Percentiles rank a stretch among this genome's conserved stretches.
Conservation (phyloP, 257 asterid genomes). For the Marsdenia floribunda region DNA sequence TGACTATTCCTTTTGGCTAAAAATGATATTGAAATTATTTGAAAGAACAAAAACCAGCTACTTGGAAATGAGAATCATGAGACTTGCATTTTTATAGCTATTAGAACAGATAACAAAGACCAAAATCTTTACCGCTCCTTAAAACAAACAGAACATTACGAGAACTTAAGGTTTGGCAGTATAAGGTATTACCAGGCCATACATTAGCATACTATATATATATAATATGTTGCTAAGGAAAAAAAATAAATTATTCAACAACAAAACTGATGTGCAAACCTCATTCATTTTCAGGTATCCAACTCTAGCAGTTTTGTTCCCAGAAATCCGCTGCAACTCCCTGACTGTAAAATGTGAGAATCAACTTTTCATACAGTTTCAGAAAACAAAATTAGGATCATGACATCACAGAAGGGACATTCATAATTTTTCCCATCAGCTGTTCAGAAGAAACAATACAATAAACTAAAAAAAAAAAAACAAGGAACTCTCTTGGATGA, state of each 20-base stretch:
- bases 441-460: background rate
- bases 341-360: slow-evolving; percentile 87
- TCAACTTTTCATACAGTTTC: slow-evolving; percentile 54
- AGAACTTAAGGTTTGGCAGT: background rate
- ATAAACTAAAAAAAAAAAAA: no score
- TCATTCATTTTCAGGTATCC: slow-evolving; percentile 70
- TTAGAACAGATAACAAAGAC: background rate
- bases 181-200: background rate
- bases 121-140: background rate
- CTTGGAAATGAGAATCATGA: background rate
- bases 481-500: background rate
- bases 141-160: background rate
- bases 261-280: slow-evolving; percentile 32
- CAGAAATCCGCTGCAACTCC: slow-evolving; percentile 89
- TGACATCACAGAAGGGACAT: slow-evolving; percentile 1
- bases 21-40: background rate
- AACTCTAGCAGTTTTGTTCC: slow-evolving; percentile 65
- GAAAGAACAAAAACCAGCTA: background rate
- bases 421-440: slow-evolving; percentile 1
- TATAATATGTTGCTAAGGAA: background rate
- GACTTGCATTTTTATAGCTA: background rate
- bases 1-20: background rate
- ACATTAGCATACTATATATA: background rate
- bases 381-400: slow-evolving; percentile 1
- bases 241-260: background rate